A percentile compares a stretch with the other conserved stretches of the same genome.
These are phyloP conservation scores for Annulohypoxylon stygium DNA, from an alignment of 495 filamentous ascomycete species.

Conservation along the genomic window DNA sequence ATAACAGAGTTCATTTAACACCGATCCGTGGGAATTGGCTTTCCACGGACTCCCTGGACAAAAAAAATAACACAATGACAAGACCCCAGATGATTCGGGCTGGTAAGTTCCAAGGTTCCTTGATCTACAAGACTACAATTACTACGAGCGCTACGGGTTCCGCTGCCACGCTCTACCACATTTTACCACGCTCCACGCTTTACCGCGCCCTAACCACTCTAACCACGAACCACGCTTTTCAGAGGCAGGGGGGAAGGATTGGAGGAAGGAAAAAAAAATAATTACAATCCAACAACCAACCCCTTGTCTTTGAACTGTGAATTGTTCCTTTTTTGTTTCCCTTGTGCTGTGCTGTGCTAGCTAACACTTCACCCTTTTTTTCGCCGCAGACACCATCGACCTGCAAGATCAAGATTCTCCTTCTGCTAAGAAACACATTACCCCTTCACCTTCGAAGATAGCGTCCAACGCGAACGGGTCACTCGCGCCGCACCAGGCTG, in stretches of 20 bases:
- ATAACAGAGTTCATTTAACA: constrained; percentile 35
- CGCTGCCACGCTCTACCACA: constrained; percentile 2
- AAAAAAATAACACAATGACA: constrained; percentile 67
- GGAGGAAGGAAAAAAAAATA: constrained; percentile 25
- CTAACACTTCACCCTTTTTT: constrained; percentile 42
- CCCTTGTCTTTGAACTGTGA: constrained; percentile 37
- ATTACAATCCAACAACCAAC: constrained; percentile 47
- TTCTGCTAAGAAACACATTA: constrained; percentile 80
- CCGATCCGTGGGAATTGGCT: constrained; percentile 45
- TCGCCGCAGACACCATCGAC: constrained; percentile 87
- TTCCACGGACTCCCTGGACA: constrained; percentile 32
- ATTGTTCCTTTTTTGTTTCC: constrained; percentile 29
- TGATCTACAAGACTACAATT: constrained; percentile 26
- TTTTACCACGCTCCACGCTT: neutral
- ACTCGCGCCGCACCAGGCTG: constrained; percentile 84
- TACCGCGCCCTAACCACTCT: constrained; percentile 1
- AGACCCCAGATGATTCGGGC: constrained; percentile 83
- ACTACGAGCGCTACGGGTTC: constrained; percentile 1
- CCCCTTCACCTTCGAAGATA: constrained; percentile 43
- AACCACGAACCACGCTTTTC: constrained; percentile 24
- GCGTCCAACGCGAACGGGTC: constrained; percentile 65
- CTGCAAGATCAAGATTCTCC: constrained; percentile 86
- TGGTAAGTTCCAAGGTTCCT: constrained; percentile 64
- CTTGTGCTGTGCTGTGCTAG: constrained; percentile 42
- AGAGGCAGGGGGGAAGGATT: constrained; percentile 33